Percentiles rank a stretch among this genome's conserved stretches.
These are phyloP conservation scores for Brasenia schreberi DNA, from an alignment of 164 flowering plant genomes.

Conservation along the genomic window DNA sequence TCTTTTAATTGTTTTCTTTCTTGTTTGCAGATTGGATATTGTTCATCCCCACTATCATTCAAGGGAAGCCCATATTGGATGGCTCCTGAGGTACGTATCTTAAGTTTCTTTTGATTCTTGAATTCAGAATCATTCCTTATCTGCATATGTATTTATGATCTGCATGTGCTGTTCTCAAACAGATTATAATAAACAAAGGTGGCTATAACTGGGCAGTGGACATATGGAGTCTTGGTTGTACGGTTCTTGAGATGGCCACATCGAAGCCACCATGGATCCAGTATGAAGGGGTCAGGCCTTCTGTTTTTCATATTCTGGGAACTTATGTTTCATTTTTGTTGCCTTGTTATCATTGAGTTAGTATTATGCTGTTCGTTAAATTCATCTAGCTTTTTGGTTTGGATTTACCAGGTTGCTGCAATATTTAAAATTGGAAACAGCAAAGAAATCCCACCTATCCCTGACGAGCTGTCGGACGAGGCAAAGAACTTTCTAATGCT, in stretches of 20 bases:
- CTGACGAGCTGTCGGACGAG: conserved; percentile 60
- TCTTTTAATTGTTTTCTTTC: neutral
- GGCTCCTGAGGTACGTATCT: conserved; percentile 78
- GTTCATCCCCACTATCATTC: conserved; percentile 70
- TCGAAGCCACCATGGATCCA: conserved; percentile 97
- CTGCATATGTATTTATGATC: neutral
- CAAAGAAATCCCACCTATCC: conserved; percentile 83
- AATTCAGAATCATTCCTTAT: neutral
- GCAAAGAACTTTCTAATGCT: conserved; percentile 59
- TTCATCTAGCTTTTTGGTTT: neutral
- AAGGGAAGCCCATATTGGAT: conserved; percentile 99
- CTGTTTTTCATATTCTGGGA: neutral
- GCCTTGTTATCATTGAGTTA: neutral
- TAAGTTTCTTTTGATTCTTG: neutral
- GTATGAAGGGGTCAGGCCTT: conserved; percentile 73
- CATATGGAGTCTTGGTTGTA: conserved; percentile 98
- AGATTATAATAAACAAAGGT: conserved; percentile 84
- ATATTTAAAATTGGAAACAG: conserved; percentile 97
- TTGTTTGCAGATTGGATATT: conserved; percentile 38
- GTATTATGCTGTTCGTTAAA: neutral
- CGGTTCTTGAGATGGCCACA: conserved; percentile 92
- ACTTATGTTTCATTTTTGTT: neutral
- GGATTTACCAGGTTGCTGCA: conserved; percentile 68
- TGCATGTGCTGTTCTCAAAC: conserved; percentile 4
- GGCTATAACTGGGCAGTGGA: conserved; percentile 87